A percentile compares a stretch with the other conserved stretches of the same genome.
phyloP scores from a whole-genome alignment of 345 rosid species.

The Pugionium cornutum region DNA sequence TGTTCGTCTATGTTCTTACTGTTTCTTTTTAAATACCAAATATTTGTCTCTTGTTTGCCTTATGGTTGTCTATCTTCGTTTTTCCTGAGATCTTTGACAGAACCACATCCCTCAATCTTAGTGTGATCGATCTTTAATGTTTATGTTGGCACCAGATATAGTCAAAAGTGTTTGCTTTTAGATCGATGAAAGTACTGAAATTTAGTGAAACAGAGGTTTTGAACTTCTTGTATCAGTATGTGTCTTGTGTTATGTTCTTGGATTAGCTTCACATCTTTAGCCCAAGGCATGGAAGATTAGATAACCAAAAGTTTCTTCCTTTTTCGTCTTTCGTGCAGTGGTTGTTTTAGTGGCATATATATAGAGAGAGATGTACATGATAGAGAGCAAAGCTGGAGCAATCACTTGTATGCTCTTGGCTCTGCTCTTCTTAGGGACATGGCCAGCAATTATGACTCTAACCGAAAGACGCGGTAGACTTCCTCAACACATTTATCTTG shows the following conservation, averaged over 20 bases:
- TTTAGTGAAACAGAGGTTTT: conserved; percentile 15
- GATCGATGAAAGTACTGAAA: not conserved
- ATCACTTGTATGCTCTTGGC: too few relatives aligned
- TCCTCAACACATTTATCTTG: too few relatives aligned
- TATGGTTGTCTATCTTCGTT: not conserved
- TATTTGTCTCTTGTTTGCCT: conserved; percentile 11
- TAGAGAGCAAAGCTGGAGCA: too few relatives aligned
- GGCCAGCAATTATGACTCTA: too few relatives aligned
- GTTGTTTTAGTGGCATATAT: not conserved
- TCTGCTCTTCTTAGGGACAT: too few relatives aligned
- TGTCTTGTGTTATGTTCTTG: conserved; percentile 18
- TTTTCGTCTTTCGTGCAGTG: conserved; percentile 6
- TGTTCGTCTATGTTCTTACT: conserved; percentile 9
- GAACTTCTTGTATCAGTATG: conserved; percentile 9
- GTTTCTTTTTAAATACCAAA: conserved; percentile 1
- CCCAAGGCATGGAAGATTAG: not conserved
- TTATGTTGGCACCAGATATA: not conserved
- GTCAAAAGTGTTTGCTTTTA: not conserved
- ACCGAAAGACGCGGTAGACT: conserved; percentile 84
- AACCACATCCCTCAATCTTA: not conserved
- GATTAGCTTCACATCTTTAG: not conserved
- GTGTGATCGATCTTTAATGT: conserved; percentile 7
- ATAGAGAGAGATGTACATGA: conserved; percentile 32
- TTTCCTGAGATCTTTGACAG: not conserved
- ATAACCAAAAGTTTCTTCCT: not conserved